Base-by-base conservation (phyloP, 1,284 basidiomycete species). In the Ustilago bromivora region DNA sequence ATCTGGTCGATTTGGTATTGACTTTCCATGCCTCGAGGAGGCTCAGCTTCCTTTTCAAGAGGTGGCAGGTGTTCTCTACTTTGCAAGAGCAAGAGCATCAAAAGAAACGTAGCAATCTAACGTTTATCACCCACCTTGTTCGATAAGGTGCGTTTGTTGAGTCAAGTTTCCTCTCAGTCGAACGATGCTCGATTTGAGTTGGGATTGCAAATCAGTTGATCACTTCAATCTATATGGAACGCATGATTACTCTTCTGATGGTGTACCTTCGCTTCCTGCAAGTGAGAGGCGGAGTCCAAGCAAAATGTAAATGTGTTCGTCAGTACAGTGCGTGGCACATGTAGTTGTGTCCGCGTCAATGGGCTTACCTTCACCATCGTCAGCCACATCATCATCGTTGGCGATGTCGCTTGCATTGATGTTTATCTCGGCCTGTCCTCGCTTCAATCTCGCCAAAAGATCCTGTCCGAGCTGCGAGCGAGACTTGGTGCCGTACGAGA, bases 341-440 rank as follows among this genome's bases (percentile, higher is more conserved):
- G 13, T 4, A 51, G 28, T 17, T 28, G 40, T 5, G 13, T 40
- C 15, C n/a, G 12, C 17, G 31, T 23, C 13, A 15, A 28, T 4
- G 43, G 10, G 61, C 71, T 61, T 47, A 78, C 76, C 76, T 43
- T 74, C 62, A 13, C 46, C 75, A 28, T 77, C 75, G 51, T 71
- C 73, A 28, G 51, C 69, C 11, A 65, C 55, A 17, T 76, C 70
- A 49, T 77, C 71, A 32, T 74, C 68, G 19, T 77, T 65, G 1
- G 81, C 81, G 40, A 82, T 78, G 46, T 82, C 81, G 56, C 66
- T 70, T 12, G 74, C 63, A 36, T 59, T 74, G 41, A 82, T 35
- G 31, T 68, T 72, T 32, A 71, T 71, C 51, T 80, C 78, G 1
- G 77, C 79, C 58, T 79, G 74, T 53, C 61, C 76, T 31, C 75